Evolutionary conservation across 768 basidiomycete species (phyloP), one percentile per base, ranked within the genome.

Genomic region (Cantharellus anzutake): DNA sequence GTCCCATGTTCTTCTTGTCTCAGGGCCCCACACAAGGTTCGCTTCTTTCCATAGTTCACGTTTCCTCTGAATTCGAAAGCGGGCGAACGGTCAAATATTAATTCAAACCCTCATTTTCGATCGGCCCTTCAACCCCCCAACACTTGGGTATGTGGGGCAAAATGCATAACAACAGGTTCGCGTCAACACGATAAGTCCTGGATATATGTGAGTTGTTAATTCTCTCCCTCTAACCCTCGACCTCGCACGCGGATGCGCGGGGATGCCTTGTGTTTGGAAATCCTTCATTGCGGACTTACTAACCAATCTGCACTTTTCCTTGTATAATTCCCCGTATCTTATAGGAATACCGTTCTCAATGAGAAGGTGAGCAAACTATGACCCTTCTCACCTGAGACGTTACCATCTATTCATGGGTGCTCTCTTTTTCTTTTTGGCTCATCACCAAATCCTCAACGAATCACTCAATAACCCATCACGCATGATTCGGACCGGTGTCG

Each of bases 171-270:
- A 7, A 37, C 52, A 55, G 52, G 35, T 55, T 29, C 59, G 61
- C 35, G 61, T 62, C 35, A 62, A 62, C 34, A 62, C 61, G 35
- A 62, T 62, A 40, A 61, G 60, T 41, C 61, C 61, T 5, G 61
- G 61, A 37, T 62, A 62, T 44, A 62, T 62, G 61, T 61, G 56
- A 55, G 60, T 52, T 29, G 42, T 60, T 16, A 5, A 5, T 59
- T 40, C 5, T 57, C 58, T 20, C 11, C 39, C 14, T 16, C 38
- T 3, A 11, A 14, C 20, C 20, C 20, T 29, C 20, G 20, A 29
- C 20, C 20, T 29, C 20, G 20, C 20, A 29, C 20, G 20, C 20
- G 20, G 20, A 29, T 29, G 20, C 20, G 20, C 20, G 20, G 20
- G 20, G 20, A 29, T 29, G 20, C 20, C 20, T 29, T n/a, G n/a